Evolutionary conservation across 2,329 filamentous ascomycete species (phyloP).

Genomic region (Anthostomella pinea): DNA sequence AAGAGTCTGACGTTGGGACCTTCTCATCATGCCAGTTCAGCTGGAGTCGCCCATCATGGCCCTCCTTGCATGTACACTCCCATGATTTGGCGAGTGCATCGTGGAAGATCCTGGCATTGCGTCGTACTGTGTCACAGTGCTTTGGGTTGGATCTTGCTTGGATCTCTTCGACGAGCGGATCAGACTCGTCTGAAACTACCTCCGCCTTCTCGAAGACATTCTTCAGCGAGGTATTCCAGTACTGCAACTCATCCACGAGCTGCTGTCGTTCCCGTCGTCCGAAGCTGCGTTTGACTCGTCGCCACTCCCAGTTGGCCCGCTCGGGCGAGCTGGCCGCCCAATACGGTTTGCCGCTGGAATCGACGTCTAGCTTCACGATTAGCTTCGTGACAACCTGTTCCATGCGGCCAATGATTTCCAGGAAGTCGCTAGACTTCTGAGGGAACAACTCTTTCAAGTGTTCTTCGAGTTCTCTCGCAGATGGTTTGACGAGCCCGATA

Average conservation of each 20-base stretch:
- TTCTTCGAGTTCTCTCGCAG: slow-evolving; percentile 2
- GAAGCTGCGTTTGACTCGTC: slow-evolving; percentile 8
- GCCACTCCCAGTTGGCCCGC: slow-evolving; percentile 9
- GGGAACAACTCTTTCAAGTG: slow-evolving; percentile 1
- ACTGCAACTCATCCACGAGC: slow-evolving; percentile 6
- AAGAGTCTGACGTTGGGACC: neutral
- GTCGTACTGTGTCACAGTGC: slow-evolving; percentile 1
- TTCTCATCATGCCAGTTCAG: slow-evolving; percentile 6
- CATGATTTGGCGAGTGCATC: slow-evolving; percentile 4
- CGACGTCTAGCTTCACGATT: slow-evolving; percentile 6
- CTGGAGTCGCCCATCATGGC: slow-evolving; percentile 5
- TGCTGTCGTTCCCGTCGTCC: slow-evolving; percentile 1
- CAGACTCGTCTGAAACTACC: slow-evolving; percentile 1
- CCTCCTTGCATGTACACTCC: slow-evolving; percentile 2
- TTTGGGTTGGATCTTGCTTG: slow-evolving; percentile 1
- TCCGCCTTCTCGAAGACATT: slow-evolving; percentile 7
- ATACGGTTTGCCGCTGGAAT: slow-evolving; percentile 7
- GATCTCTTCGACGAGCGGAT: slow-evolving; percentile 1
- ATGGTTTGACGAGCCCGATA: slow-evolving; percentile 5
- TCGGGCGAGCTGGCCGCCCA: slow-evolving; percentile 2
- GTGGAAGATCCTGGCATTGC: slow-evolving; percentile 4
- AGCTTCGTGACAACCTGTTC: slow-evolving; percentile 1
- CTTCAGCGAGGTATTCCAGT: slow-evolving; percentile 7
- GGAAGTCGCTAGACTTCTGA: slow-evolving; percentile 1
- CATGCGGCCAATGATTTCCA: slow-evolving; percentile 7